Conservation (phyloP, 2,329 filamentous ascomycete species). For the Catunica adiposa region DNA sequence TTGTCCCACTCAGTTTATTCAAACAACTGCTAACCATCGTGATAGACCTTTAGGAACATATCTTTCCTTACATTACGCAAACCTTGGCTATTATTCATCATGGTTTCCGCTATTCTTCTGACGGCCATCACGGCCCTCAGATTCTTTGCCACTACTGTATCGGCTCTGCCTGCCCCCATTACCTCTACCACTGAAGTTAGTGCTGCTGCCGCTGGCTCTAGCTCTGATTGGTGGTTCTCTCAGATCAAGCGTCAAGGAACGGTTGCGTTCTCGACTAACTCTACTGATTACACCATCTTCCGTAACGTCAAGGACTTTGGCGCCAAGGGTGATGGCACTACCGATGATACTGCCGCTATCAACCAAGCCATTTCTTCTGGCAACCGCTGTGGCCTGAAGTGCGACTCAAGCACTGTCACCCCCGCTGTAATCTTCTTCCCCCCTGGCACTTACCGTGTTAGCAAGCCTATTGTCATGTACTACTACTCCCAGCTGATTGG, state of each 20-base stretch:
- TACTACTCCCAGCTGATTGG: slow-evolving; percentile 93
- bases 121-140: slow-evolving; percentile 13
- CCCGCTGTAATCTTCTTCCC: slow-evolving; percentile 89
- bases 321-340: slow-evolving; percentile 47
- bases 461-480: slow-evolving; percentile 60
- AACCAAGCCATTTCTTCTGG: slow-evolving; percentile 68
- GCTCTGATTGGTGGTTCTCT: slow-evolving; percentile 53
- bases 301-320: slow-evolving; percentile 65
- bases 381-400: slow-evolving; percentile 61
- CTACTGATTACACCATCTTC: slow-evolving; percentile 49
- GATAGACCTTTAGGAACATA: slow-evolving; percentile 1
- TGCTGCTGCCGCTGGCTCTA: slow-evolving; percentile 8
- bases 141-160: slow-evolving; percentile 9
- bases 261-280: slow-evolving; percentile 36
- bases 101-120: slow-evolving; percentile 13
- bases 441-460: slow-evolving; percentile 69
- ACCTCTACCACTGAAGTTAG: not conserved
- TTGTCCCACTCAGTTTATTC: not conserved
- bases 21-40: not conserved
- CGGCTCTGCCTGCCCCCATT: slow-evolving; percentile 12
- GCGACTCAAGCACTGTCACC: slow-evolving; percentile 67
- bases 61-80: slow-evolving; percentile 2
- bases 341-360: slow-evolving; percentile 80
- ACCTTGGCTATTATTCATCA: slow-evolving; percentile 1
- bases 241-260: slow-evolving; percentile 52